phyloP scores from a whole-genome alignment of 208 protist species.

The Trypanosoma cruzi region DNA sequence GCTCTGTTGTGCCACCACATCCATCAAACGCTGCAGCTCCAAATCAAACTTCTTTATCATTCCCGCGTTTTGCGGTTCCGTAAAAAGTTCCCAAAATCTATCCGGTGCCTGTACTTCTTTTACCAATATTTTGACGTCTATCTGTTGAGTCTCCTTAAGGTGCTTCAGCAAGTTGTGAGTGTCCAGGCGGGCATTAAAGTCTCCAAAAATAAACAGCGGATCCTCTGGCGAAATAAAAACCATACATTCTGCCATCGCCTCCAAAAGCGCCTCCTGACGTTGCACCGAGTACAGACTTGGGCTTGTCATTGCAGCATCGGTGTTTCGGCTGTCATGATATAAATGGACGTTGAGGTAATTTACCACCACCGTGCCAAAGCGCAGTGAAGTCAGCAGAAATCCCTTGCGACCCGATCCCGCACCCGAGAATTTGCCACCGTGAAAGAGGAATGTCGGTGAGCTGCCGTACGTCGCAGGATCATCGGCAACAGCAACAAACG shows the following conservation, averaged over 20 bases:
- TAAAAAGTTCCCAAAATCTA: conserved; percentile 55
- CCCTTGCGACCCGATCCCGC: conserved; percentile 73
- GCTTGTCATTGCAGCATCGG: conserved; percentile 36
- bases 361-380: conserved; percentile 62
- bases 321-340: conserved; percentile 73
- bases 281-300: conserved; percentile 57
- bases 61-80: conserved; percentile 28
- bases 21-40: conserved; percentile 52
- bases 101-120: conserved; percentile 58
- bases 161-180: conserved; percentile 36
- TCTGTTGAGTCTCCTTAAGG: conserved; percentile 34
- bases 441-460: conserved; percentile 45
- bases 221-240: conserved; percentile 49
- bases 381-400: conserved; percentile 70
- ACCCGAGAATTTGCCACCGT: conserved; percentile 58
- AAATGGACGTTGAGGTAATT: conserved; percentile 80
- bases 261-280: conserved; percentile 53
- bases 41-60: conserved; percentile 40
- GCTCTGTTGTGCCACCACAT: conserved; percentile 47
- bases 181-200: conserved; percentile 78
- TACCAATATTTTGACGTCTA: conserved; percentile 37
- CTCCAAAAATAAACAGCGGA: conserved; percentile 79
- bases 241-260: conserved; percentile 60
- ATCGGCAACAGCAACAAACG: conserved; percentile 72
- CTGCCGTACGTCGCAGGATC: conserved; percentile 80